Evolutionary conservation across 2,329 filamentous ascomycete species (phyloP).

Genomic region (Neodidymelliopsis sp.): DNA sequence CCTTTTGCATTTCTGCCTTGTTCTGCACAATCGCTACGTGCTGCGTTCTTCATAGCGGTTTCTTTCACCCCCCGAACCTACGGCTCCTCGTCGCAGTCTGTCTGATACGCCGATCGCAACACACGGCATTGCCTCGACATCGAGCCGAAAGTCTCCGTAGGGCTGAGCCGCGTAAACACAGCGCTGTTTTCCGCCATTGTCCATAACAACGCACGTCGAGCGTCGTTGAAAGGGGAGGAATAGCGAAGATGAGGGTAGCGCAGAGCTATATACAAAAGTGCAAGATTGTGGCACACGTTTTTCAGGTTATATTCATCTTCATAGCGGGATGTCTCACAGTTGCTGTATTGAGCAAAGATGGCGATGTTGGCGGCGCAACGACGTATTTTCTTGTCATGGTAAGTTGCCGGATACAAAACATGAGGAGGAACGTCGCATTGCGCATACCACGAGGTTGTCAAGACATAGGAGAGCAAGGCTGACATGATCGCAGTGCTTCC

Average conservation of each 20-base stretch:
- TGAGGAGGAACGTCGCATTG: neutral
- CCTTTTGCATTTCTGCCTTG: constrained; percentile 6
- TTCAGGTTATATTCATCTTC: constrained; percentile 65
- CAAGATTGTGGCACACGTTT: constrained; percentile 63
- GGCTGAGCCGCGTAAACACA: constrained; percentile 18
- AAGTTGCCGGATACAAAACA: too few species aligned
- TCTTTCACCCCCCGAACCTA: too few species aligned
- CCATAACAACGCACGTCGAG: constrained; percentile 16
- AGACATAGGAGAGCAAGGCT: constrained; percentile 26
- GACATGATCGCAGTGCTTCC: constrained; percentile 60
- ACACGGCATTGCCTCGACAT: neutral
- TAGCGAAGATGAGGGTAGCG: constrained; percentile 51
- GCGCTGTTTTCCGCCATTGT: constrained; percentile 9
- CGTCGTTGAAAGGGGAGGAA: neutral
- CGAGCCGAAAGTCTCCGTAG: constrained; percentile 3
- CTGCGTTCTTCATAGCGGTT: neutral
- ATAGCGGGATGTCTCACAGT: constrained; percentile 65
- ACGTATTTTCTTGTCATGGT: constrained; percentile 67
- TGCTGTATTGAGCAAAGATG: constrained; percentile 64
- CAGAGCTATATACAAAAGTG: constrained; percentile 60
- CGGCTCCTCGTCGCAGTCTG: neutral
- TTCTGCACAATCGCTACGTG: neutral
- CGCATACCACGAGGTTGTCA: neutral
- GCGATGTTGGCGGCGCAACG: constrained; percentile 61
- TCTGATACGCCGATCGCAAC: constrained; percentile 6